Conservation (phyloP, 345 rosid genomes). For the Eutrema heterophyllum region DNA sequence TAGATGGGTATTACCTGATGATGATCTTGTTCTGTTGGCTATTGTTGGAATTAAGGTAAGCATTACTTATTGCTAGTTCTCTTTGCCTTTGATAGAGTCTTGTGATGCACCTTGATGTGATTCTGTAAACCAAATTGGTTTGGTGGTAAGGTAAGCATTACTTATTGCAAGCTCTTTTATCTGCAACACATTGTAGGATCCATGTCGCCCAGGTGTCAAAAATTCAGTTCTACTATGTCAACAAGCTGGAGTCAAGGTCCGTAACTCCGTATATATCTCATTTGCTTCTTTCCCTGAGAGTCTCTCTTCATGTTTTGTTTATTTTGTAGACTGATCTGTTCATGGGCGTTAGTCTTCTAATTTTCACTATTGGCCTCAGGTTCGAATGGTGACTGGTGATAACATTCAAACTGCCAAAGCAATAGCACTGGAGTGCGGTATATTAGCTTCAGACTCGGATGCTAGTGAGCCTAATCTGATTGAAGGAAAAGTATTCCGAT, state of each 20-base stretch:
- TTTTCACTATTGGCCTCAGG: slow-evolving; percentile 38
- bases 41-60: slow-evolving; percentile 88
- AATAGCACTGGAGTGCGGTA: slow-evolving; percentile 94
- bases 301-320: neutral
- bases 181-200: slow-evolving; percentile 60
- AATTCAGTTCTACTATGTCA: slow-evolving; percentile 74
- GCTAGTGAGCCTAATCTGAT: slow-evolving; percentile 64
- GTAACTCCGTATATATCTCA: slow-evolving; percentile 13
- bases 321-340: neutral
- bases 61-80: neutral
- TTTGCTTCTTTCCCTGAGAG: neutral
- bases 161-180: neutral
- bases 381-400: slow-evolving; percentile 99
- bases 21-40: slow-evolving; percentile 83
- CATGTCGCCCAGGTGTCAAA: slow-evolving; percentile 85
- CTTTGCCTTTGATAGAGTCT: neutral
- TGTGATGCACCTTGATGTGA: neutral
- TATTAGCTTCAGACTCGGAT: slow-evolving; percentile 54
- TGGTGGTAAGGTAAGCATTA: neutral
- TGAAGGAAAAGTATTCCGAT: slow-evolving; percentile 83
- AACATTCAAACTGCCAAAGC: slow-evolving; percentile 93
- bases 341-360: slow-evolving; percentile 4
- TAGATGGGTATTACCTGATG: slow-evolving; percentile 78
- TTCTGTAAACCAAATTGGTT: neutral
- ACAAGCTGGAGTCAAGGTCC: slow-evolving; percentile 90